These are phyloP conservation scores for Linnemannia exigua DNA, from an alignment of 192 early-diverging fungal genomes.

Conservation along the genomic window DNA sequence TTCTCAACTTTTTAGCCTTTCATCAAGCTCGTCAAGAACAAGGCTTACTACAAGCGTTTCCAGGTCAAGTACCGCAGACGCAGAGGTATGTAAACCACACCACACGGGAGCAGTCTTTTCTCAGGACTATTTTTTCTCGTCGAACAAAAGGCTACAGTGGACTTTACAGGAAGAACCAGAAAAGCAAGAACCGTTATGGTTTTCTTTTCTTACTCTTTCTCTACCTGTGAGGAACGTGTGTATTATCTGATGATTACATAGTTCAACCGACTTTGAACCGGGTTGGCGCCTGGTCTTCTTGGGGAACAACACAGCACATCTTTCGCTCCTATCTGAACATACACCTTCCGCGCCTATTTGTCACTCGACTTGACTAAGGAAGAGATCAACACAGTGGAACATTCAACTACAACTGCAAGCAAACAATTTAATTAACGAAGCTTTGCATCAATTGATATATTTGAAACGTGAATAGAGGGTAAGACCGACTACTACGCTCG, in stretches of 20 bases:
- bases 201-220: background rate
- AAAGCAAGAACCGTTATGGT: background rate
- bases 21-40: constrained; percentile 94
- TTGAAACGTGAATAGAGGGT: constrained; percentile 80
- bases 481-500: constrained; percentile 99
- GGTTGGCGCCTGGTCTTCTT: constrained; percentile 66
- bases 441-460: background rate
- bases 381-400: background rate
- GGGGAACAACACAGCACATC: constrained; percentile 70
- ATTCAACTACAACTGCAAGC: background rate
- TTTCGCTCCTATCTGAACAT: constrained; percentile 93
- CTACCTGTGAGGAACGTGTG: background rate
- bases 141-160: background rate
- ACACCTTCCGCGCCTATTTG: background rate
- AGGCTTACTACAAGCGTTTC: constrained; percentile 99
- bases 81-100: constrained; percentile 75
- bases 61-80: constrained; percentile 99
- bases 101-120: background rate
- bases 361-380: background rate
- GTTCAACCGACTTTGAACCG: constrained; percentile 80
- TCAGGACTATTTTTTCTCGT: background rate
- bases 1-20: constrained; percentile 63
- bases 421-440: constrained; percentile 6
- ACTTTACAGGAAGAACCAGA: background rate
- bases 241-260: constrained; percentile 81